Percentiles rank a stretch among this genome's conserved stretches.
Conservation (phyloP, 257 asterid genomes). For the Salvia splendens region DNA sequence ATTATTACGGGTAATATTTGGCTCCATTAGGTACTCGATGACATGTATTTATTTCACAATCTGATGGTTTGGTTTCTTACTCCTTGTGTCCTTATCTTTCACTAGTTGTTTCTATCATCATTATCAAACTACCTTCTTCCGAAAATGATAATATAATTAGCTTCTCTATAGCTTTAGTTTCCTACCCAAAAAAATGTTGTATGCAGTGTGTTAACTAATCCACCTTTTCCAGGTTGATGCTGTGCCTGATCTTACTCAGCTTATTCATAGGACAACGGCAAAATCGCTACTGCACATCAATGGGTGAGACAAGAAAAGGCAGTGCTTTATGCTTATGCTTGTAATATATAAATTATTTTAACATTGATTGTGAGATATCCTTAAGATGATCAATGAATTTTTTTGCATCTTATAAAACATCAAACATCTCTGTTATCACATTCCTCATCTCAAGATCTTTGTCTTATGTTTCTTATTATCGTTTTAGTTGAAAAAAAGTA, state of each 20-base stretch:
- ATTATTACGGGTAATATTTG: constrained; percentile 13
- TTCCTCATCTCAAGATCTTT: constrained; percentile 14
- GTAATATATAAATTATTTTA: constrained; percentile 3
- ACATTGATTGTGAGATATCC: constrained; percentile 6
- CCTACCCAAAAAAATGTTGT: constrained; percentile 11
- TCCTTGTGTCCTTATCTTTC: constrained; percentile 19
- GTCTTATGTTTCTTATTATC: constrained; percentile 18
- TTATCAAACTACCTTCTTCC: constrained; percentile 18
- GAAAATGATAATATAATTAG: constrained; percentile 5
- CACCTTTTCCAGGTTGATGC: constrained; percentile 81
- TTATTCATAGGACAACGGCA: constrained; percentile 86
- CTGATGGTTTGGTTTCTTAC: background rate
- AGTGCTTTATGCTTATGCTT: constrained; percentile 23
- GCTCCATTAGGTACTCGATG: constrained; percentile 13
- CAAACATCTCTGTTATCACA: background rate
- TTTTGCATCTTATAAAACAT: constrained; percentile 7
- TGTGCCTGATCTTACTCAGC: constrained; percentile 84
- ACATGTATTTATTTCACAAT: constrained; percentile 24
- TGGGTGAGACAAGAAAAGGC: constrained; percentile 63
- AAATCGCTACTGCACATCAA: constrained; percentile 80
- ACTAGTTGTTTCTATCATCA: constrained; percentile 7
- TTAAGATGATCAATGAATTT: constrained; percentile 19
- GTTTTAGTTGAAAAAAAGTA: constrained; percentile 9
- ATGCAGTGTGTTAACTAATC: constrained; percentile 31
- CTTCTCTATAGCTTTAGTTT: constrained; percentile 8